Evolutionary conservation across 2,329 filamentous ascomycete genomes (phyloP).

Genomic region (Exophiala sideris): DNA sequence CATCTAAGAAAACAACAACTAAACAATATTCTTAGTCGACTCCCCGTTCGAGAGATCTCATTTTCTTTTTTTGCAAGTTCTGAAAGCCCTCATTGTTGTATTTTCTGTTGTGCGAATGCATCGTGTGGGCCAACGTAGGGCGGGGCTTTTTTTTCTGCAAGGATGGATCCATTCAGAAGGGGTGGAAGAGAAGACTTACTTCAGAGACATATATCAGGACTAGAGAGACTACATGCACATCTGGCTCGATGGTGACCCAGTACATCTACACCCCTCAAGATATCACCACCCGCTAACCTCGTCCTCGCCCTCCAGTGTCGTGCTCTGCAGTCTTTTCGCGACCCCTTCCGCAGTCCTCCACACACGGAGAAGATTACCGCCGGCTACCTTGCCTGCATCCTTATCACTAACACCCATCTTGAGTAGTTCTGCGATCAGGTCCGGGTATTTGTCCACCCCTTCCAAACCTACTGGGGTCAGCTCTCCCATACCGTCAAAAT

Average conservation of each 20-base stretch:
- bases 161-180: too few species aligned
- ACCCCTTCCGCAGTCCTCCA: slow-evolving; percentile 77
- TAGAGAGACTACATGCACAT: too few species aligned
- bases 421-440: slow-evolving; percentile 72
- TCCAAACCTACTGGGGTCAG: slow-evolving; percentile 69
- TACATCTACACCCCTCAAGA: neutral
- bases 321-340: slow-evolving; percentile 61
- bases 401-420: slow-evolving; percentile 68
- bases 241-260: neutral
- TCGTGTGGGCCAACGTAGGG: too few species aligned
- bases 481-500: slow-evolving; percentile 68
- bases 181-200: too few species aligned
- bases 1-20: neutral
- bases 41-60: slow-evolving; percentile 11
- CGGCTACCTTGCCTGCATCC: slow-evolving; percentile 72
- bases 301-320: slow-evolving; percentile 49
- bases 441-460: slow-evolving; percentile 79
- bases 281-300: slow-evolving; percentile 26
- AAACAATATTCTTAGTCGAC: neutral
- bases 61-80: neutral
- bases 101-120: too few species aligned
- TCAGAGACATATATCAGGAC: too few species aligned
- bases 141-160: too few species aligned
- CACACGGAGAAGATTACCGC: slow-evolving; percentile 77
- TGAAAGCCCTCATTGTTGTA: too few species aligned